A percentile compares a stretch with the other conserved stretches of the same genome.
Conservation (phyloP, 768 basidiomycete genomes). For the Candolleomyces aberdarensis region DNA sequence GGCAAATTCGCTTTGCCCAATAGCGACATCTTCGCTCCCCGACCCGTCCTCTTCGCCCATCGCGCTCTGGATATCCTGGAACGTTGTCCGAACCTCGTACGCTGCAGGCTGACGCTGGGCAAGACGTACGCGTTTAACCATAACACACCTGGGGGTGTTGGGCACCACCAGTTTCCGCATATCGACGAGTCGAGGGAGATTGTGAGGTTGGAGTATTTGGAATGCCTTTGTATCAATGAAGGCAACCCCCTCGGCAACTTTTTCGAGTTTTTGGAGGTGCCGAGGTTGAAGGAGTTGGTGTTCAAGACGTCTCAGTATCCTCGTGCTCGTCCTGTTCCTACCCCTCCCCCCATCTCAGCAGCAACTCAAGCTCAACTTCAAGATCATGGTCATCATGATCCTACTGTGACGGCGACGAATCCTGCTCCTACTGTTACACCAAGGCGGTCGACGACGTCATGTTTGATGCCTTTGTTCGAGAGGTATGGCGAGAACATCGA, state of each 20-base stretch:
- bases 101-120: slow-evolving; percentile 4
- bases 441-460: too few species aligned
- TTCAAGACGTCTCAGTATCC: not conserved
- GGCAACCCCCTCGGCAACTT: slow-evolving; percentile 1
- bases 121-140: not conserved
- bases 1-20: slow-evolving; percentile 1
- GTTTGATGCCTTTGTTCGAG: not conserved
- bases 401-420: too few species aligned
- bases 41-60: not conserved
- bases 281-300: slow-evolving; percentile 3
- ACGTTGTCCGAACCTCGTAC: not conserved
- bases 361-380: too few species aligned
- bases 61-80: slow-evolving; percentile 1
- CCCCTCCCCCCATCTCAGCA: too few species aligned
- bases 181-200: not conserved
- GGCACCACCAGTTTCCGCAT: not conserved
- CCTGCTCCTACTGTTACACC: too few species aligned
- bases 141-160: not conserved
- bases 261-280: slow-evolving; percentile 3
- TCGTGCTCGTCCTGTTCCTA: not conserved
- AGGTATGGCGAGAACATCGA: not conserved
- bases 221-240: slow-evolving; percentile 3
- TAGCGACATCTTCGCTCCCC: slow-evolving; percentile 1
- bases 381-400: too few species aligned
- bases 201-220: not conserved